phyloP scores from a whole-genome alignment of 2,329 filamentous ascomycete species.

The Nigrograna mackinnonii region DNA sequence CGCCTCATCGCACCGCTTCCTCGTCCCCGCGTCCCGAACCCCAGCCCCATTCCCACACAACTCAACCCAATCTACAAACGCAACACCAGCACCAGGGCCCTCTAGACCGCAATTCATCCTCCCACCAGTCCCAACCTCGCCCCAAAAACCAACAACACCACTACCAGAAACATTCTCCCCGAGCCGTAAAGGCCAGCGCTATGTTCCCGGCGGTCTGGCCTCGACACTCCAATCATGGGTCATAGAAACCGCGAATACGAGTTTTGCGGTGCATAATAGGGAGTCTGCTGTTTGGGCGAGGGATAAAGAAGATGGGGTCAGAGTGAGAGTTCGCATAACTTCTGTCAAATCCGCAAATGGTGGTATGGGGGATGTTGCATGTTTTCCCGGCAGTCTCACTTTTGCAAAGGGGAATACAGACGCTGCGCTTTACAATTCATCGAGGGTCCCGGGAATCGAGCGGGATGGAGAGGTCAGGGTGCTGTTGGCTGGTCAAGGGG shows the following conservation, averaged over 20 bases:
- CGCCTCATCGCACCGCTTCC: constrained; percentile 28
- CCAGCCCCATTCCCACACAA: constrained; percentile 13
- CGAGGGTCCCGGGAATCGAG: constrained; percentile 3
- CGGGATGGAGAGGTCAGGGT: constrained; percentile 10
- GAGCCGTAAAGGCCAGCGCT: constrained; percentile 53
- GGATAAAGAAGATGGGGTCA: constrained; percentile 29
- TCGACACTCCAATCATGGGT: constrained; percentile 55
- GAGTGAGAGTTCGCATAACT: constrained; percentile 16
- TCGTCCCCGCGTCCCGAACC: constrained; percentile 17
- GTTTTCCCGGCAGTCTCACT: constrained; percentile 21
- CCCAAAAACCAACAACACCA: constrained; percentile 33
- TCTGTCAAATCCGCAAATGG: constrained; percentile 1
- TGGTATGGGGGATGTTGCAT: constrained; percentile 16
- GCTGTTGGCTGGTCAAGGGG: constrained; percentile 32
- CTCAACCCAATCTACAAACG: constrained; percentile 4
- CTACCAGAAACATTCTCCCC: constrained; percentile 59
- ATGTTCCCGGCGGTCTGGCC: constrained; percentile 53
- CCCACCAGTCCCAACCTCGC: constrained; percentile 32
- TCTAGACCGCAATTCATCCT: constrained; percentile 44
- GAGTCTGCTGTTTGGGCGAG: constrained; percentile 15
- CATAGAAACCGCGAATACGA: constrained; percentile 43
- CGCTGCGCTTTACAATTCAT: constrained; percentile 15
- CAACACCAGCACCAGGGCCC: constrained; percentile 5
- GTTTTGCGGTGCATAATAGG: constrained; percentile 16
- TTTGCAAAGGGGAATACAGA: constrained; percentile 24